phyloP scores from a whole-genome alignment of 2,329 filamentous ascomycete genomes.

The Chaetomiaceae sp. region DNA sequence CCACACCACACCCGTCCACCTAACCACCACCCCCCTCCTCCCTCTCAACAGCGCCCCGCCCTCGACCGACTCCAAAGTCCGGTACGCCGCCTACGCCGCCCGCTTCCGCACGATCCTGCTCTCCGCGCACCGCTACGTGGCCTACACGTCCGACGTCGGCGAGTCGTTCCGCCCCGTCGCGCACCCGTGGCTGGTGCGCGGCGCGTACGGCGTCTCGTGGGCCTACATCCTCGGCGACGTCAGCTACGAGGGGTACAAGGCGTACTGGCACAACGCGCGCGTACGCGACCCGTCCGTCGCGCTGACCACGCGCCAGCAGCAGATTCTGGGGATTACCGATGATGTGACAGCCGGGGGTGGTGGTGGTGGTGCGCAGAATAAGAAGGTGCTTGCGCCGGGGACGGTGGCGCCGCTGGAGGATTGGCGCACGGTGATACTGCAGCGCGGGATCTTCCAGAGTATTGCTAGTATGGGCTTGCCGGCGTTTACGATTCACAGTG shows the following conservation, averaged over 20 bases:
- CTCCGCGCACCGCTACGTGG: constrained; percentile 90
- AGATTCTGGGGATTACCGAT: constrained; percentile 40
- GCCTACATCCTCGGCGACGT: constrained; percentile 88
- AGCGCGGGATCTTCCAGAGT: constrained; percentile 84
- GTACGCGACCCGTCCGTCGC: constrained; percentile 62
- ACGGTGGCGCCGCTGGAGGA: constrained; percentile 71
- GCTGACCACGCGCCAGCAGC: constrained; percentile 44
- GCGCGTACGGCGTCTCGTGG: constrained; percentile 90
- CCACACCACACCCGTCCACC: too few relatives aligned
- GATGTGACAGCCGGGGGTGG: constrained; percentile 18
- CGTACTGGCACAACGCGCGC: constrained; percentile 80
- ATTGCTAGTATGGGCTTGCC: constrained; percentile 90
- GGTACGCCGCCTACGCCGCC: constrained; percentile 88
- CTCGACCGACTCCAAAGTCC: constrained; percentile 75
- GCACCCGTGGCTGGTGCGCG: constrained; percentile 72
- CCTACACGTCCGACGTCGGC: constrained; percentile 93
- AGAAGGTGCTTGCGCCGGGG: constrained; percentile 31
- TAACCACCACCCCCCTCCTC: constrained; percentile 14
- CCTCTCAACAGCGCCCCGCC: constrained; percentile 55
- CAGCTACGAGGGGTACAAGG: constrained; percentile 87
- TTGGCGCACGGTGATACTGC: constrained; percentile 83
- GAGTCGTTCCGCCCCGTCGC: constrained; percentile 93
- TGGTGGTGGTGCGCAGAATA: background rate
- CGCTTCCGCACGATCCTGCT: constrained; percentile 81
- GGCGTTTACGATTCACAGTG: constrained; percentile 87